Conservation (phyloP, 2,329 filamentous ascomycete species). For the Pseudogymnoascus sp. region DNA sequence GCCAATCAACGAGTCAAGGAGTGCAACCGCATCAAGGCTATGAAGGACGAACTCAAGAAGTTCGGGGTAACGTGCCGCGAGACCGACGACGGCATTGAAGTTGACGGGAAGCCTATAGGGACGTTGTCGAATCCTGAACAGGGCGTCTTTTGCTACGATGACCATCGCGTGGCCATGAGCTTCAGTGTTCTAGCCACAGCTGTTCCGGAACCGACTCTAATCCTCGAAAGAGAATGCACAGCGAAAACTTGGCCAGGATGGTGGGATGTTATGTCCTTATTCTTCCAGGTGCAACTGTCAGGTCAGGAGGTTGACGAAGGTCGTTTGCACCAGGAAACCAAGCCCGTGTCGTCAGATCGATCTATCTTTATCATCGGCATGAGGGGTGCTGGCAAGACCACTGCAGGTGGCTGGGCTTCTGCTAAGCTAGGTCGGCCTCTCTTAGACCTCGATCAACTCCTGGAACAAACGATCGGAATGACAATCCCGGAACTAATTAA, state of each 20-base stretch:
- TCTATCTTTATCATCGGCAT: conserved; percentile 95
- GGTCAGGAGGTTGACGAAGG: conserved; percentile 49
- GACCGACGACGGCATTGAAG: conserved; percentile 87
- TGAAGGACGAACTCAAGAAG: conserved; percentile 90
- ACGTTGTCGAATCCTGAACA: conserved; percentile 47
- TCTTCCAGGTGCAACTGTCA: conserved; percentile 67
- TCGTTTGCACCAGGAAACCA: conserved; percentile 28
- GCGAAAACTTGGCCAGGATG: conserved; percentile 98
- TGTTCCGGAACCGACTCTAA: conserved; percentile 60
- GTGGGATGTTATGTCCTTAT: conserved; percentile 82
- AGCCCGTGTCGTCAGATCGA: conserved; percentile 35
- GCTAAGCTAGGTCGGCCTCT: conserved; percentile 67
- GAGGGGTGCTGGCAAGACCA: conserved; percentile 95
- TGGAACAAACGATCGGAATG: conserved; percentile 65
- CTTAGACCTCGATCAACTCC: conserved; percentile 77
- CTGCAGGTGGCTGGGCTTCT: conserved; percentile 78
- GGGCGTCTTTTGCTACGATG: conserved; percentile 87
- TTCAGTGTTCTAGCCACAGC: conserved; percentile 81
- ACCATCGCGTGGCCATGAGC: conserved; percentile 97
- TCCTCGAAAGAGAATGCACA: conserved; percentile 85
- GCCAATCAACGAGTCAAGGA: conserved; percentile 98
- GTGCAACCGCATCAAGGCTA: conserved; percentile 91
- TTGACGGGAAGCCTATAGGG: conserved; percentile 43
- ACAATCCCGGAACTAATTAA: conserved; percentile 82
- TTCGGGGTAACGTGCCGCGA: conserved; percentile 83